Percentiles rank a stretch among this genome's conserved stretches.
phyloP scores from a whole-genome alignment of 768 basidiomycete genomes.

The Epithele typhae region DNA sequence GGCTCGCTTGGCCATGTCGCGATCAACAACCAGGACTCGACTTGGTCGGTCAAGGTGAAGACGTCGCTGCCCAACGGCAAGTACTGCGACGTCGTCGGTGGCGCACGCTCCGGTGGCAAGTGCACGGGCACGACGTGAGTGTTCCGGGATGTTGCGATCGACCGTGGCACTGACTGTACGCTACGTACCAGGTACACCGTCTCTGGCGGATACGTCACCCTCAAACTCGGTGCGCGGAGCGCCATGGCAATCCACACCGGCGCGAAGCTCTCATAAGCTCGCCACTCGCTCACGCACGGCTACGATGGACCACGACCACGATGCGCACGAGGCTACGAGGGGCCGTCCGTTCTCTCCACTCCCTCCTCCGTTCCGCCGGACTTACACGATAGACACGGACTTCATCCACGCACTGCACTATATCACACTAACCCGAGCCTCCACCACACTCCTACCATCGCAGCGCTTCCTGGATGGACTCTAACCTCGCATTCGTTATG shows the following conservation, averaged over 20 bases:
- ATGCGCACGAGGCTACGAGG: too few species aligned
- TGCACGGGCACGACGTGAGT: constrained; percentile 50
- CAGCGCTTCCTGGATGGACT: too few species aligned
- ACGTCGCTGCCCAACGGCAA: constrained; percentile 53
- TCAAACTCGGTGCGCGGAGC: constrained; percentile 44
- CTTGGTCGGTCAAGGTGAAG: constrained; percentile 52
- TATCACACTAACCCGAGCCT: too few species aligned
- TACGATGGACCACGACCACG: too few species aligned
- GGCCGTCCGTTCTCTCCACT: too few species aligned
- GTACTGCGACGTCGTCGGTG: constrained; percentile 65
- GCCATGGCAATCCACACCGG: constrained; percentile 56
- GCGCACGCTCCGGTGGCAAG: constrained; percentile 32
- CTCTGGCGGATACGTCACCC: constrained; percentile 44
- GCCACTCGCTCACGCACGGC: too few species aligned
- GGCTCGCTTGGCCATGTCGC: constrained; percentile 56
- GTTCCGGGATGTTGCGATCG: neutral
- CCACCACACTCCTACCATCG: too few species aligned
- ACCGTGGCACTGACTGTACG: too few species aligned
- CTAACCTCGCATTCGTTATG: too few species aligned
- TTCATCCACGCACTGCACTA: too few species aligned
- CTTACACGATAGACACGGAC: too few species aligned
- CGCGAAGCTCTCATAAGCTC: constrained; percentile 16
- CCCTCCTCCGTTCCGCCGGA: too few species aligned
- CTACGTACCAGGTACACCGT: constrained; percentile 41
- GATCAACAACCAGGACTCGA: constrained; percentile 58